Conservation (phyloP, 1,139 yeast genomes). For the Diutina sp. region DNA sequence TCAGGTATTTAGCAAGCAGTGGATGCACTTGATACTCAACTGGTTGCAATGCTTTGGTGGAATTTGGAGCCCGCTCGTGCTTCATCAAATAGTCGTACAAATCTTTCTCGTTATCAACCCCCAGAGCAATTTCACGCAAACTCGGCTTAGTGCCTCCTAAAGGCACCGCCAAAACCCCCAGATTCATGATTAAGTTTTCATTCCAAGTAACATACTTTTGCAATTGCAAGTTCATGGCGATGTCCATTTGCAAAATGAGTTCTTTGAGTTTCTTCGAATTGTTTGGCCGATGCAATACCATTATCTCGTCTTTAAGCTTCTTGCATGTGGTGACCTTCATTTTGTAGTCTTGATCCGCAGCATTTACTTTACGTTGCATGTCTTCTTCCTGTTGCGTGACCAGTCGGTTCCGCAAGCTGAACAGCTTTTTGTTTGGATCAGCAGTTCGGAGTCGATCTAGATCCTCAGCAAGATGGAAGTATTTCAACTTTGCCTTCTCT, state of each 20-base stretch:
- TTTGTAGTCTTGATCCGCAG: slow-evolving; percentile 78
- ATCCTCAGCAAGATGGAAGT: slow-evolving; percentile 73
- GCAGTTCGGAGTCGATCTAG: slow-evolving; percentile 69
- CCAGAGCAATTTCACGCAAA: slow-evolving; percentile 63
- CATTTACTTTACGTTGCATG: slow-evolving; percentile 62
- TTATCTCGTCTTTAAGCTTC: slow-evolving; percentile 59
- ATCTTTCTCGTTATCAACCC: slow-evolving; percentile 75
- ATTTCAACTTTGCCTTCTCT: slow-evolving; percentile 78
- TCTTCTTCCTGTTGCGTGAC: slow-evolving; percentile 91
- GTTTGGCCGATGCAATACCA: slow-evolving; percentile 66
- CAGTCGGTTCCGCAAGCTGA: slow-evolving; percentile 57
- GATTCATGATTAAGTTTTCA: slow-evolving; percentile 71
- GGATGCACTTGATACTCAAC: slow-evolving; percentile 75
- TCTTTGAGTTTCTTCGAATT: slow-evolving; percentile 63
- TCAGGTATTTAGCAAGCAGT: slow-evolving; percentile 29
- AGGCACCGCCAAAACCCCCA: slow-evolving; percentile 77
- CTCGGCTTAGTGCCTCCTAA: slow-evolving; percentile 39
- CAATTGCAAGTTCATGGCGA: slow-evolving; percentile 77
- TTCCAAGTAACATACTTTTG: slow-evolving; percentile 82
- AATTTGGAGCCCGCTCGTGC: slow-evolving; percentile 24
- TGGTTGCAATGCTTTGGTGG: slow-evolving; percentile 30
- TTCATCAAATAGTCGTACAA: slow-evolving; percentile 55
- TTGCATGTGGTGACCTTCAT: slow-evolving; percentile 64
- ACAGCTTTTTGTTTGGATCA: slow-evolving; percentile 75
- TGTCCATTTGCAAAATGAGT: slow-evolving; percentile 73